Evolutionary conservation across 768 basidiomycete genomes (phyloP), one percentile per base, ranked within the genome.

Genomic region (Coprinopsis marcescibilis): DNA sequence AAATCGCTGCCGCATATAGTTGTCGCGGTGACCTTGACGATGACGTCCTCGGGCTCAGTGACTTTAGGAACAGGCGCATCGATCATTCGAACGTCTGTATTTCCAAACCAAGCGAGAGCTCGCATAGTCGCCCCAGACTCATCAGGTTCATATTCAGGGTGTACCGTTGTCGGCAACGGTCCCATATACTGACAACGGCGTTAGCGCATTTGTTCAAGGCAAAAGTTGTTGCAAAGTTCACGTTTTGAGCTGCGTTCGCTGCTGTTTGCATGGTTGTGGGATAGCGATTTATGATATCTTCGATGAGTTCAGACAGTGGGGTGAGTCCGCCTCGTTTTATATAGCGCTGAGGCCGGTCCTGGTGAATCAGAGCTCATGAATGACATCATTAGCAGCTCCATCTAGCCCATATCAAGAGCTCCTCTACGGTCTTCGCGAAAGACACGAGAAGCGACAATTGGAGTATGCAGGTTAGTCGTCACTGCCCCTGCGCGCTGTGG

Each of bases 1-100:
- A 83, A 63, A 56, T 83, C 80, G 4, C 76, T 80, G 4, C 85
- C 81, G 53, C 83, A 85, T 39, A 85, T 78, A 14, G 84, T 89
- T 0, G 81, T 80, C 0, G 85, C 86, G 17, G 87, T 89, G 3
- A 88, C 78, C 61, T 78, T 76, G 45, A 89, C 55, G 45, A 89
- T 78, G 43, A 89, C 81, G 53, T 91, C 87, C 56, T 81, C 75
- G n/a, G 79, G 76, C 50, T 87, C 78, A 1, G 77, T 81, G 55
- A 89, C 76, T 47, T 78, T 78, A 2, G 77, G 65, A 59, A 68
- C 58, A 8, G 67, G 65, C 0, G 64, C 69, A n/a, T 68, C 62
- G 25, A 70, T 51, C 45, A 72, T 51, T 11, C 69, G 63, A 15
- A 71, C 77, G 51, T 79, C 75, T 34, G 65, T 58, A 6, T 71